Base-by-base conservation (phyloP, 148 eudicot species). In the Camellia lanceoleosa region DNA sequence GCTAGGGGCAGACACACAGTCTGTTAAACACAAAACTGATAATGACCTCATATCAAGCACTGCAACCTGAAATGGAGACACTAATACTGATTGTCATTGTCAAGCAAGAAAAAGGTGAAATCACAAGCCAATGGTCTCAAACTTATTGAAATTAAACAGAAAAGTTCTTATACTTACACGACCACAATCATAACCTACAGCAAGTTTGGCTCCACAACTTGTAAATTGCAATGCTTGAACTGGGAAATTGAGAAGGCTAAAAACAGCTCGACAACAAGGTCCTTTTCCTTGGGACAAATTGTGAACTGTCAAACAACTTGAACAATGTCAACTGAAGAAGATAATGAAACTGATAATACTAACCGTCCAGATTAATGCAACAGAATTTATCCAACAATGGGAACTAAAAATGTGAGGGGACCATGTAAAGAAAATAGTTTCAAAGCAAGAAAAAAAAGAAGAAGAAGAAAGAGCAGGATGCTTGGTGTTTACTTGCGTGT, bases 181-280 rank as follows among this genome's bases (percentile, higher is more conserved):
- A 71, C 88, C 84, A 73, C 84, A 87, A 80, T 91, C 89, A 85
- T 84, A 89, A 20, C 92, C 97, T 73, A 90, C 88, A 73, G 91
- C 86, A 82, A 93, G 93, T 78, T 88, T 91, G 79, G 88, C 66
- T 88, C 97, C 95, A 83, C 85, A 71, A 59, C 79, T 79, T 73
- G 86, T 76, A 84, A 87, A 93, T 56, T 90, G 82, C 73, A 91
- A 85, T 38, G 91, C 87, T 75, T 81, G 81, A 79, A 91, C 89
- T 62, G 89, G 84, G 70, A 91, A 80, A 80, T 89, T 80, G 18
- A 83, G 77, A 83, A 93, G 82, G 51, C 79, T 55, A 77, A 91
- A 84, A 71, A 84, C 87, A 80, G 93, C 97, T 82, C 38, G 85
- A 82, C 90, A 87, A 58, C 74, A 85, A 60, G 88, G 87, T 71